Conservation (phyloP, 2,329 filamentous ascomycete genomes). For the Coniochaeta hoffmannii region DNA sequence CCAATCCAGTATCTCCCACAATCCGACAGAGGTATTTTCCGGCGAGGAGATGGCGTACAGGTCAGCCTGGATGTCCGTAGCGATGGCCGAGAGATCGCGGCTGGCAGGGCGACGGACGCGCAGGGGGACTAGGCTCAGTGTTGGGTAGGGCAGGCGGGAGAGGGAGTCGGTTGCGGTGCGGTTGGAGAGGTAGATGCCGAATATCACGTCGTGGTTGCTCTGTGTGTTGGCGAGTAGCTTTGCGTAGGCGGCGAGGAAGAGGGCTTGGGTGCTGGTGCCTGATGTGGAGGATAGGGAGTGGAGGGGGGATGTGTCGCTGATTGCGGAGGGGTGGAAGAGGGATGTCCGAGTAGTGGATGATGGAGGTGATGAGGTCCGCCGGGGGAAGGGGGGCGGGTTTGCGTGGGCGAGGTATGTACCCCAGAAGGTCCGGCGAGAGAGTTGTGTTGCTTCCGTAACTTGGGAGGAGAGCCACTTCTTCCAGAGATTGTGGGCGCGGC, state of each 20-base stretch:
- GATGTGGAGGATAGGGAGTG: constrained; percentile 28
- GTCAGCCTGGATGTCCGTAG: constrained; percentile 59
- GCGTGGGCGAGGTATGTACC: constrained; percentile 26
- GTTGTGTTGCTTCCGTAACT: constrained; percentile 5
- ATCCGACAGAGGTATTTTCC: constrained; percentile 49
- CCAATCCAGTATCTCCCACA: constrained; percentile 70
- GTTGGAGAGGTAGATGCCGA: constrained; percentile 83
- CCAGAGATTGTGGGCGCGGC: constrained; percentile 15
- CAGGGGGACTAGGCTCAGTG: constrained; percentile 72
- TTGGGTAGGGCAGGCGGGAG: constrained; percentile 51
- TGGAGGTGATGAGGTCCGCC: constrained; percentile 3
- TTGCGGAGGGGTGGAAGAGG: constrained; percentile 38
- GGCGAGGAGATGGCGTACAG: constrained; percentile 51
- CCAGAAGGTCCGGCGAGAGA: constrained; percentile 30
- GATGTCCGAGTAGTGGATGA: constrained; percentile 7
- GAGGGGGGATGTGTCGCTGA: constrained; percentile 32
- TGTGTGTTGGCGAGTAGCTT: constrained; percentile 25
- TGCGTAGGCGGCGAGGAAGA: constrained; percentile 69
- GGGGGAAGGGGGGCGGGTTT: constrained; percentile 14
- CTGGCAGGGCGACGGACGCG: constrained; percentile 34
- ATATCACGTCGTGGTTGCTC: constrained; percentile 37
- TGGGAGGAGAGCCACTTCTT: constrained; percentile 12
- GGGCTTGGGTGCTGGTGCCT: constrained; percentile 62
- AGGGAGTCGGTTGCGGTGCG: constrained; percentile 47
- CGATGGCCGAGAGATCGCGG: constrained; percentile 38